Percentiles rank a stretch among this genome's conserved stretches.
Conservation (phyloP, 768 basidiomycete species). For the Amanita inopinata region DNA sequence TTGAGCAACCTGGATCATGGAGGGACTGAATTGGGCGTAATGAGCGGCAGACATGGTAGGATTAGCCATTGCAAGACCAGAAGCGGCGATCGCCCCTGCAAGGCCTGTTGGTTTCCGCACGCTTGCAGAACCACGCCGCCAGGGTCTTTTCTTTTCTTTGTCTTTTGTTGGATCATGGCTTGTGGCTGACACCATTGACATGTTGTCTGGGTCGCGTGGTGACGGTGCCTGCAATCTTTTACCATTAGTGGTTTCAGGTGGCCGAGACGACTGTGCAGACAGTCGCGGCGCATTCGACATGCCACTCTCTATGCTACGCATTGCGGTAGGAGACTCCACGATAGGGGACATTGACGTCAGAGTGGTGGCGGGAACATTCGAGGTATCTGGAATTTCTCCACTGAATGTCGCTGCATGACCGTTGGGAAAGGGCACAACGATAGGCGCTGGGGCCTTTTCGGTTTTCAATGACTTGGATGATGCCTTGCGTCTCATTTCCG, state of each 20-base stretch:
- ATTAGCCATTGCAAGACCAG: constrained; percentile 58
- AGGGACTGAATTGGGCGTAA: constrained; percentile 28
- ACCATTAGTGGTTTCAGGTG: constrained; percentile 11
- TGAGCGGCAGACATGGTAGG: constrained; percentile 39
- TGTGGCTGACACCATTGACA: constrained; percentile 11
- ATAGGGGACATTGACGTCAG: constrained; percentile 22
- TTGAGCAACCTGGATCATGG: constrained; percentile 13
- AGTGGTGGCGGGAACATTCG: not conserved
- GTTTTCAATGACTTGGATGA: constrained; percentile 16
- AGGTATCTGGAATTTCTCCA: constrained; percentile 11
- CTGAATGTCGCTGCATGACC: constrained; percentile 2
- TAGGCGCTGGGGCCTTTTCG: constrained; percentile 9
- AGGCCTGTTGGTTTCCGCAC: constrained; percentile 46
- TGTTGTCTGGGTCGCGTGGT: constrained; percentile 16
- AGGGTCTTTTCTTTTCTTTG: constrained; percentile 31
- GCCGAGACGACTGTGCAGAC: not conserved
- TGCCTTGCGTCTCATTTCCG: constrained; percentile 12
- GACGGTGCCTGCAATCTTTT: constrained; percentile 13
- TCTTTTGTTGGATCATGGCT: constrained; percentile 16
- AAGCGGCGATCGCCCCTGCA: constrained; percentile 59
- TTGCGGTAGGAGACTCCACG: constrained; percentile 36
- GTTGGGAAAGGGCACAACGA: constrained; percentile 8
- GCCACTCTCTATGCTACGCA: constrained; percentile 14
- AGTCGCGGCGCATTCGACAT: not conserved
- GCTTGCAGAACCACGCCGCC: constrained; percentile 27